Conservation (phyloP, 176 grass and related monocot genomes). For the Avena insularis region DNA sequence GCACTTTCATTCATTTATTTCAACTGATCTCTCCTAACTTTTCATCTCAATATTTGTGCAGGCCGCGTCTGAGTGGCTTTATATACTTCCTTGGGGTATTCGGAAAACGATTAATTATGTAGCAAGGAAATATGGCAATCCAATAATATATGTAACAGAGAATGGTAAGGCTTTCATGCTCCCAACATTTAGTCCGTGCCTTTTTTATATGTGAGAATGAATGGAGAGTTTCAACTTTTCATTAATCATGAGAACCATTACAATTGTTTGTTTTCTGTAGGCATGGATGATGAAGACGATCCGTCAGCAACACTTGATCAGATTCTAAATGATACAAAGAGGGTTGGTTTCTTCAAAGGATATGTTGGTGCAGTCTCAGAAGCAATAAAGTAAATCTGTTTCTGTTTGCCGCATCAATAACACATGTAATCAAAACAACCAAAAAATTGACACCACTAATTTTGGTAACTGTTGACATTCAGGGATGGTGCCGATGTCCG, state of each 20-base stretch:
- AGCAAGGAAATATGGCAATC: slow-evolving; percentile 67
- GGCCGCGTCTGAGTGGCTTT: slow-evolving; percentile 97
- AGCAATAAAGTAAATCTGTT: slow-evolving; percentile 72
- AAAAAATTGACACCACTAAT: slow-evolving; percentile 23
- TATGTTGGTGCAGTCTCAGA: slow-evolving; percentile 67
- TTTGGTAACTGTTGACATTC: slow-evolving; percentile 29
- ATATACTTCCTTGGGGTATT: slow-evolving; percentile 95
- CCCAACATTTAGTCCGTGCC: slow-evolving; percentile 3
- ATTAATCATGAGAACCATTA: background rate
- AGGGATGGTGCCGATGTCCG: slow-evolving; percentile 84
- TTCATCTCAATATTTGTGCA: slow-evolving; percentile 54
- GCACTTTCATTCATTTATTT: slow-evolving; percentile 9
- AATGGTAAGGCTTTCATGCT: slow-evolving; percentile 68
- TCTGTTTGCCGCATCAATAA: background rate
- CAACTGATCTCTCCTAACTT: slow-evolving; percentile 16
- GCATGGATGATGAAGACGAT: slow-evolving; percentile 96
- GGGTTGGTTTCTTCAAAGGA: slow-evolving; percentile 84
- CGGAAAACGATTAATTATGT: slow-evolving; percentile 74
- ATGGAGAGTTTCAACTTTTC: slow-evolving; percentile 1
- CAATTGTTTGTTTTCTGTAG: slow-evolving; percentile 45
- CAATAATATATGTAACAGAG: slow-evolving; percentile 86
- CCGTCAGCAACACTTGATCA: slow-evolving; percentile 63
- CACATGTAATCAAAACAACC: background rate
- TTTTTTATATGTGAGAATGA: background rate
- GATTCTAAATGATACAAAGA: slow-evolving; percentile 73